Base-by-base conservation (phyloP, 2,329 filamentous ascomycete genomes). In the Cercospora zeina region DNA sequence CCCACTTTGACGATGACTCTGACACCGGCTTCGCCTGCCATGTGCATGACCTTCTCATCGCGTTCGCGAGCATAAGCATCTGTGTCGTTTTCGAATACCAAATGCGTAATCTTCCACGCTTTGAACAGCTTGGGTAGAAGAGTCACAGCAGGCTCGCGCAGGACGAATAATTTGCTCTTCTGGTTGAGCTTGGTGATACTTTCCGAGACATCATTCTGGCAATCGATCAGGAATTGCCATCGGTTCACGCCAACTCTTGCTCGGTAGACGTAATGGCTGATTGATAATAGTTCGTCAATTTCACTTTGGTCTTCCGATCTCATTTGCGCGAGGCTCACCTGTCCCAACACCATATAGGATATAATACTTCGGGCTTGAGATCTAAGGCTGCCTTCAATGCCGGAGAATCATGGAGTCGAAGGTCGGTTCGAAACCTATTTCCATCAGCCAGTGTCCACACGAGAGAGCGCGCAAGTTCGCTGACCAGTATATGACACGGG, bases 21-120 rank as follows among this genome's bases (percentile, higher is more conserved):
- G 1, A 92, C 86, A 1, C 88, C 89, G 0, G 87, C 85, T 50
- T 84, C 77, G 66, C 82, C 77, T 4, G 89, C 89, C n/a, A 87
- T 75, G 14, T 80, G 74, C 34, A 81, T 75, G 10, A 93, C 81
- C 16, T 78, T 76, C 1, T 79, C 79, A 73, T 93, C 89, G 54
- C 89, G 77, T 42, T 85, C 82, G 14, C 83, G 80, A 4, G 80
- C 88, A 75, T 92, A 92, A 0, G 87, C 80, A 77, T 93, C 89
- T 0, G 88, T 90, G 69, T 92, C 89, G 70, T 88, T 89, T 72
- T 93, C 89, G 68, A 91, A 92, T 0, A 91, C 89, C 4, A 92
- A 76, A 75, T 92, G 89, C 0, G 88, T 89, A 27, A 90, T 85
- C 1, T 83, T 82, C 89, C 89, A 93, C 16, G 83, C 82, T 68